These are phyloP conservation scores for Pneumocystis carinii DNA, from an alignment of 1,139 yeast species.

Conservation along the genomic window DNA sequence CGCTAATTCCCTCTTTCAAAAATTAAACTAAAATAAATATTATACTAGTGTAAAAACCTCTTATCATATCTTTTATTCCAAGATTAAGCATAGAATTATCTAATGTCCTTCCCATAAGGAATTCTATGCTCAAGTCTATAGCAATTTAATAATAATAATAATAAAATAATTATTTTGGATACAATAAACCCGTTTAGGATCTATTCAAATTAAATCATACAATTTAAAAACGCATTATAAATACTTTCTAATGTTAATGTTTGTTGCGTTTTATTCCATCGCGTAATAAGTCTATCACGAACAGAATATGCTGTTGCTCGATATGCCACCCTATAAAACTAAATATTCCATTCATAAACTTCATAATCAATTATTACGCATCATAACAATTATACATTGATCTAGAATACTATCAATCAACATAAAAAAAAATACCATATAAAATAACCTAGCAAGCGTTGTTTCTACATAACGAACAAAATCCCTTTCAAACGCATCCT, in stretches of 20 bases:
- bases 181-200: constrained; percentile 77
- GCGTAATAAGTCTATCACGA: constrained; percentile 64
- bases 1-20: constrained; percentile 39
- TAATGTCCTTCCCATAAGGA: constrained; percentile 88
- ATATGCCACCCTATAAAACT: constrained; percentile 46
- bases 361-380: constrained; percentile 21
- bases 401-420: constrained; percentile 21
- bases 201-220: constrained; percentile 21
- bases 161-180: constrained; percentile 8
- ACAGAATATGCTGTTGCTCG: constrained; percentile 73
- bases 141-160: background rate
- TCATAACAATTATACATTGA: constrained; percentile 84
- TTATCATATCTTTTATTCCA: constrained; percentile 35
- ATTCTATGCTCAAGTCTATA: constrained; percentile 50
- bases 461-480: constrained; percentile 83
- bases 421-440: background rate
- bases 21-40: background rate
- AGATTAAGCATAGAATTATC: constrained; percentile 85
- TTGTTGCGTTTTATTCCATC: constrained; percentile 92
- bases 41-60: constrained; percentile 18
- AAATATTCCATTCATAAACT: background rate
- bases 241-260: constrained; percentile 48
- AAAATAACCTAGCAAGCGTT: constrained; percentile 41
- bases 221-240: background rate
- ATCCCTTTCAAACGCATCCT: constrained; percentile 40